phyloP scores from a whole-genome alignment of 2,329 filamentous ascomycete genomes.

The Talaromyces sp. region DNA sequence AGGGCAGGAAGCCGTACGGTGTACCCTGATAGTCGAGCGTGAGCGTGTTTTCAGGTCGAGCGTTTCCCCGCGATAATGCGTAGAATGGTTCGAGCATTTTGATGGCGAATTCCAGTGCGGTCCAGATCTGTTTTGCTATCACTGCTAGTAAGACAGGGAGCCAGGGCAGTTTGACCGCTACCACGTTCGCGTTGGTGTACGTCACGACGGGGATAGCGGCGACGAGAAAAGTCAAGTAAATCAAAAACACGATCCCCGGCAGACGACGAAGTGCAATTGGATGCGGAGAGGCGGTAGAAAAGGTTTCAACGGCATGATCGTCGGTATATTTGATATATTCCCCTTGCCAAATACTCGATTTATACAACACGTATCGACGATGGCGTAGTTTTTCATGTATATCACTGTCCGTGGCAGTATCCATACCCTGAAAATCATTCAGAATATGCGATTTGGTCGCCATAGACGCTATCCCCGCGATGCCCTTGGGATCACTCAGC shows the following conservation, averaged over 20 bases:
- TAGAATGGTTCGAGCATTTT: constrained; percentile 48
- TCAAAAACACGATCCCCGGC: constrained; percentile 38
- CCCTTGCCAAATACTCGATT: constrained; percentile 49
- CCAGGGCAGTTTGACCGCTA: constrained; percentile 41
- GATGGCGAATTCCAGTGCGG: constrained; percentile 44
- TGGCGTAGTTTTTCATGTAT: constrained; percentile 45
- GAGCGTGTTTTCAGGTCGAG: constrained; percentile 41
- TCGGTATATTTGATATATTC: constrained; percentile 38
- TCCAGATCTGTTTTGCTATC: constrained; percentile 44
- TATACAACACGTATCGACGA: constrained; percentile 46
- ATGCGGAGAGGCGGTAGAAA: constrained; percentile 38
- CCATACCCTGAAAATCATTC: constrained; percentile 44
- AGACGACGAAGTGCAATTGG: constrained; percentile 42
- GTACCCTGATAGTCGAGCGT: constrained; percentile 48
- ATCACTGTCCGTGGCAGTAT: constrained; percentile 37
- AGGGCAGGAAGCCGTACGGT: constrained; percentile 41
- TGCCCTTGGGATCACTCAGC: constrained; percentile 45
- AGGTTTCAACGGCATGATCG: constrained; percentile 27
- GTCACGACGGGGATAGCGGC: constrained; percentile 40
- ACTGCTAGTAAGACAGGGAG: constrained; percentile 44
- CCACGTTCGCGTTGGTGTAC: constrained; percentile 33
- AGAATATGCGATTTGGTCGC: constrained; percentile 47
- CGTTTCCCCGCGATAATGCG: constrained; percentile 41
- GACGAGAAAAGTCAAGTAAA: constrained; percentile 36
- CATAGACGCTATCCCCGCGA: constrained; percentile 50